Base-by-base conservation (phyloP, 2,329 filamentous ascomycete species). In the Arachnomyces sp. region DNA sequence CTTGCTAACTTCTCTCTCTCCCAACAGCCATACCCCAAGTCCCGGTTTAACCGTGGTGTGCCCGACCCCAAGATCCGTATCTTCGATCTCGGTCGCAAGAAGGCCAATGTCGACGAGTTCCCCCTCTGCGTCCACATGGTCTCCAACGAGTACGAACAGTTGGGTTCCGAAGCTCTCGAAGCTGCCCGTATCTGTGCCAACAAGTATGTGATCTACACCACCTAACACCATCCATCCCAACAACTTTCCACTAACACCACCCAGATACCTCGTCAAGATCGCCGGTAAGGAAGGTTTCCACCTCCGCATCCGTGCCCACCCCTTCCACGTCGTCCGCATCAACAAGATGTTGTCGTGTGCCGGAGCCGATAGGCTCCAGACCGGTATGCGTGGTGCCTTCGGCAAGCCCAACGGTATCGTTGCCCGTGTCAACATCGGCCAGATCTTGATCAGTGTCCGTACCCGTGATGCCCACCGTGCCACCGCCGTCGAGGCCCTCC, bases 341-440 rank as follows among this genome's bases (percentile, higher is more conserved):
- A 98, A 98, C 88, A 98, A 98, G 85, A 98, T 98, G 92, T 90
- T 98, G 87, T 96, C 92, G 68, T 98, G 92, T 73, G 92, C 92
- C 66, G 92, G 92, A 81, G 92, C 92, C 82, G 92, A 98, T 96
- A 88, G 92, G 84, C 79, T 98, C 73, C 92, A 98, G 76, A 98
- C 92, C 60, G 92, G 92, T 79, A 98, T 98, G 92, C 90, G 92
- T 84, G 92, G 92, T 82, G 92, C 92, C 61, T 98, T 88, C 82
- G 92, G 92, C 68, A 98, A 98, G 84, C 92, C 92, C 71, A 94
- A 96, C 80, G 92, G 92, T 68, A 83, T 80, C 64, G 92, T 98
- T 66, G 92, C 92, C 70, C 92, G 92, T 85, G 90, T 98, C 80
- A 96, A 96, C 84, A 98, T 98, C 64, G 92, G 92, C 70, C 92